A percentile compares a stretch with the other conserved stretches of the same genome.
phyloP scores from a whole-genome alignment of 2,329 filamentous ascomycete species.

The Colletotrichum coccodes region DNA sequence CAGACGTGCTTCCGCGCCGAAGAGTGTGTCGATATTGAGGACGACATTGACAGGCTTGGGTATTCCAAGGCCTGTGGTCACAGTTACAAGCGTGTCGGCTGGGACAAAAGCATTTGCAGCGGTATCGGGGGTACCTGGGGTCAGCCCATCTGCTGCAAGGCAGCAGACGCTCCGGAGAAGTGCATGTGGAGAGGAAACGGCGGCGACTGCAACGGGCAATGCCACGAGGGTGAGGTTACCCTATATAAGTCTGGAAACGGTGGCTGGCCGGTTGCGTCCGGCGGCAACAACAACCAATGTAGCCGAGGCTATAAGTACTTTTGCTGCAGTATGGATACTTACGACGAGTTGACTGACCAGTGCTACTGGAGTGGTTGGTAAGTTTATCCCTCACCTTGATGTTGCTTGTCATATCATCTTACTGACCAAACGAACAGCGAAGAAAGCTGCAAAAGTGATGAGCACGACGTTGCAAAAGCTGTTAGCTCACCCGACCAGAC shows the following conservation, averaged over 20 bases:
- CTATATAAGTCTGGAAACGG: conserved; percentile 20
- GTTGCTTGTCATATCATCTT: no score
- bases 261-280: conserved; percentile 3
- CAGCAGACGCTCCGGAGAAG: background rate
- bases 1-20: background rate
- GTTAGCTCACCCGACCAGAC: background rate
- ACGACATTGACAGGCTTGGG: background rate
- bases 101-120: background rate
- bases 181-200: conserved; percentile 30
- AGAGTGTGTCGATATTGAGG: background rate
- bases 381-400: background rate
- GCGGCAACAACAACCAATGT: conserved; percentile 3
- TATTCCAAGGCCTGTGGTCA: background rate
- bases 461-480: background rate
- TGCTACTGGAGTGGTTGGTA: conserved; percentile 23
- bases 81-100: background rate
- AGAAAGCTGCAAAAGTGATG: background rate
- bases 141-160: background rate
- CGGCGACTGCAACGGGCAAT: conserved; percentile 30
- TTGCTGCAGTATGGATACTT: conserved; percentile 24
- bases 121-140: background rate
- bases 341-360: background rate
- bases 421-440: background rate
- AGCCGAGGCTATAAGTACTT: conserved; percentile 28
- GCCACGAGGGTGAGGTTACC: conserved; percentile 27